These are phyloP conservation scores for Penicillium waksmanii DNA, from an alignment of 495 filamentous ascomycete genomes.

Conservation along the genomic window DNA sequence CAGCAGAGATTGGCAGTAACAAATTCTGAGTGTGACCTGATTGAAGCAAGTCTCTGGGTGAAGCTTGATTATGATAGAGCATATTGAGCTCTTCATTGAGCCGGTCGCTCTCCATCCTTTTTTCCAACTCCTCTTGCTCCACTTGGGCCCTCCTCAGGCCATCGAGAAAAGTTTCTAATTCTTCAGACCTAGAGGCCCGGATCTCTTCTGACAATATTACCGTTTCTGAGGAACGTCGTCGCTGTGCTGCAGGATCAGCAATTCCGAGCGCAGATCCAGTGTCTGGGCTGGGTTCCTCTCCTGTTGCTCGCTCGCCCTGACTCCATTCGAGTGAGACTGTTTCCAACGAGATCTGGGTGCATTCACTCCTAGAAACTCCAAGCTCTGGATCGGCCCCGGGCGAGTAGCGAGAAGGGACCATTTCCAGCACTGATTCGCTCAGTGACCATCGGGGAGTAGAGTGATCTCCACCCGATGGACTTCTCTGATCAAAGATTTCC, in stretches of 20 bases:
- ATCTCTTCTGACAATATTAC: neutral
- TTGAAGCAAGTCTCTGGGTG: neutral
- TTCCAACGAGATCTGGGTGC: conserved; percentile 5
- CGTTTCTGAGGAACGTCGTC: neutral
- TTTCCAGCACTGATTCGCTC: neutral
- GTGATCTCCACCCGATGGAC: neutral
- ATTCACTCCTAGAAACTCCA: conserved; percentile 9
- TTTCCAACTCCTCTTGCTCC: conserved; percentile 11
- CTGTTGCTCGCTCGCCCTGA: conserved; percentile 7
- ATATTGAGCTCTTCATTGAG: neutral
- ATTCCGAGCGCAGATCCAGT: neutral
- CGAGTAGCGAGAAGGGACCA: neutral
- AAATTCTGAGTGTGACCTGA: too few species aligned
- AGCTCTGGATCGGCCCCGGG: neutral
- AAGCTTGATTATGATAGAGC: neutral
- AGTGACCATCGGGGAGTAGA: neutral
- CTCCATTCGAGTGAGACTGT: conserved; percentile 1
- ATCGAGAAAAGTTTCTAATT: conserved; percentile 6
- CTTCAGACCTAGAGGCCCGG: neutral
- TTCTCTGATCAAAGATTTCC: neutral
- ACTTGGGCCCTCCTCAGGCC: conserved; percentile 5
- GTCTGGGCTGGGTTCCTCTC: conserved; percentile 4
- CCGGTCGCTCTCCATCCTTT: conserved; percentile 11
- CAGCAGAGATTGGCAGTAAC: too few species aligned
- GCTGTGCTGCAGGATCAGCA: conserved; percentile 3